A percentile compares a stretch with the other conserved stretches of the same genome.
These are phyloP conservation scores for Diplodia corticola DNA, from an alignment of 2,329 filamentous ascomycete genomes.

Conservation along the genomic window DNA sequence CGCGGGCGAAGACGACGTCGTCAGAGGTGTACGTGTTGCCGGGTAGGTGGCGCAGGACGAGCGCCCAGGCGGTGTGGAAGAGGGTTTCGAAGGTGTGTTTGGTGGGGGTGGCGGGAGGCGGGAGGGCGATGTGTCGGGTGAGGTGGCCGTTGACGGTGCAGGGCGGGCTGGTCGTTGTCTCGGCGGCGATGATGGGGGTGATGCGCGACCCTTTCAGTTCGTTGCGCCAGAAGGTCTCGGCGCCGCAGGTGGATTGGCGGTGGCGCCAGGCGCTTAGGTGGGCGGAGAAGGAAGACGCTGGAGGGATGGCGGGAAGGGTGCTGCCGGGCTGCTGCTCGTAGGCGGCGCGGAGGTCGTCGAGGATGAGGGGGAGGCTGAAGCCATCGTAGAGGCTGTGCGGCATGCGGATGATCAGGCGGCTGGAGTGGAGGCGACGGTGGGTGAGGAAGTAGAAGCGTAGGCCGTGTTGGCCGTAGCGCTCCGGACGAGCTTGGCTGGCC, in stretches of 20 bases:
- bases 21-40: too few relatives aligned
- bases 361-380: constrained; percentile 62
- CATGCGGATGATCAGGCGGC: constrained; percentile 60
- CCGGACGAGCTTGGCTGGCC: constrained; percentile 56
- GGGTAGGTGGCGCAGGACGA: constrained; percentile 60
- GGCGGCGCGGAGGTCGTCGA: constrained; percentile 60
- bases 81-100: constrained; percentile 52
- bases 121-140: neutral
- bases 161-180: constrained; percentile 47
- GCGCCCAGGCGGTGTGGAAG: constrained; percentile 65
- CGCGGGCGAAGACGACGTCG: constrained; percentile 63
- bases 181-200: too few relatives aligned
- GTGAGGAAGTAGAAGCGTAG: constrained; percentile 56
- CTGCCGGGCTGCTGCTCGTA: constrained; percentile 44
- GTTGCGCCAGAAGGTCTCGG: constrained; percentile 53
- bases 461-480: constrained; percentile 61
- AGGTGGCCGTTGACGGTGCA: constrained; percentile 19
- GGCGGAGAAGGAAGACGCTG: constrained; percentile 49
- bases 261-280: constrained; percentile 43
- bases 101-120: constrained; percentile 33
- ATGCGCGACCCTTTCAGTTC: neutral
- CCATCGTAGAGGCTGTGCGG: constrained; percentile 72
- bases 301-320: constrained; percentile 27
- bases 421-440: constrained; percentile 29
- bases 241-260: constrained; percentile 63